Evolutionary conservation across 2,329 filamentous ascomycete genomes (phyloP).

Genomic region (Fusarium keratoplasticum): DNA sequence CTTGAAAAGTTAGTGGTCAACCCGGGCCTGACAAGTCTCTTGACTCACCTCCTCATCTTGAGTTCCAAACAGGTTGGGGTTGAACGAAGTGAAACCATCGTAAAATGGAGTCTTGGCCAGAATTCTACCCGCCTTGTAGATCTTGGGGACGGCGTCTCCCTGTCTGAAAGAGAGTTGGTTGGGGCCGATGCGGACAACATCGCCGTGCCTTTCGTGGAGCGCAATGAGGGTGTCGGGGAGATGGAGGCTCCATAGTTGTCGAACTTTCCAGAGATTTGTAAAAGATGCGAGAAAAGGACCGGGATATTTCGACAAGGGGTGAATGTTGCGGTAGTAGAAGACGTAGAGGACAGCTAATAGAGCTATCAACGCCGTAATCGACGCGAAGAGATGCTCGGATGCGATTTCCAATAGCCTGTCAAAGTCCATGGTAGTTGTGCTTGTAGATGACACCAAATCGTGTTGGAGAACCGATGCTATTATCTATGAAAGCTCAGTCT

Average conservation of each 20-base stretch:
- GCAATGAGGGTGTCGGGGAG: background rate
- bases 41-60: background rate
- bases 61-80: background rate
- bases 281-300: background rate
- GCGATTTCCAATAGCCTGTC: background rate
- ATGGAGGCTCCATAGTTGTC: background rate
- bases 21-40: no score
- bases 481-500: background rate
- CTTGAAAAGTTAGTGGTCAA: background rate
- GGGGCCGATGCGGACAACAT: background rate
- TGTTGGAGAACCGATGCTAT: background rate
- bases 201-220: background rate
- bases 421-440: background rate
- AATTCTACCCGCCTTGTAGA: background rate
- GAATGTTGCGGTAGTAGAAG: background rate
- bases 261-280: background rate
- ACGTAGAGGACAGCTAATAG: background rate
- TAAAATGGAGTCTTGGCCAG: background rate
- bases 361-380: background rate
- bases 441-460: background rate
- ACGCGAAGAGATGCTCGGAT: background rate
- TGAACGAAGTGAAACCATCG: background rate
- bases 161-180: background rate
- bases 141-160: background rate
- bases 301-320: background rate